These are phyloP conservation scores for Yarrowia sp. DNA, from an alignment of 805 yeast species.

Conservation along the genomic window DNA sequence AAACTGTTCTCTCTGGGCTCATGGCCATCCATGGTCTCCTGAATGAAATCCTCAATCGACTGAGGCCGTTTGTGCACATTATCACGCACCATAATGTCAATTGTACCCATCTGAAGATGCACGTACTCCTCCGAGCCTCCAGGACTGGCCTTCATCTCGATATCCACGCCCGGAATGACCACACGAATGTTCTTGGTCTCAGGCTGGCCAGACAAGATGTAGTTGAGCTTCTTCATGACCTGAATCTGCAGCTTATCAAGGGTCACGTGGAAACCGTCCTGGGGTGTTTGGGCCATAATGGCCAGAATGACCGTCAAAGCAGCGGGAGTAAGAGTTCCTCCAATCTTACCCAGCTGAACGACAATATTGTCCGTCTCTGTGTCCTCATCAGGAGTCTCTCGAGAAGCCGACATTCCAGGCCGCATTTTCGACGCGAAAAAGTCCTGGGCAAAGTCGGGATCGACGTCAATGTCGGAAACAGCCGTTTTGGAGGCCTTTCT, in stretches of 20 bases:
- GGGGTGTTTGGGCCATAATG: constrained; percentile 51
- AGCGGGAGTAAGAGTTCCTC: constrained; percentile 57
- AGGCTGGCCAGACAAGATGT: constrained; percentile 49
- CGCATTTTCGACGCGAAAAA: constrained; percentile 33
- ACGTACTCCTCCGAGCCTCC: constrained; percentile 41
- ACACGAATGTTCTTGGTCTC: constrained; percentile 57
- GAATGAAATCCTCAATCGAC: constrained; percentile 42
- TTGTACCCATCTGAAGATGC: constrained; percentile 40
- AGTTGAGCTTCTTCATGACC: constrained; percentile 54
- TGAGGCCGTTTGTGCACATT: constrained; percentile 36
- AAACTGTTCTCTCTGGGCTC: constrained; percentile 7
- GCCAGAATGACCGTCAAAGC: constrained; percentile 53
- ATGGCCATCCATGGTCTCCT: constrained; percentile 32
- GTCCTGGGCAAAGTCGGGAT: constrained; percentile 31
- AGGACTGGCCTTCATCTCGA: constrained; percentile 45
- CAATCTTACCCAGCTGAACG: constrained; percentile 60
- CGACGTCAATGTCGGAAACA: constrained; percentile 6
- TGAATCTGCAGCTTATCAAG: constrained; percentile 72
- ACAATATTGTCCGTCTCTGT: constrained; percentile 63
- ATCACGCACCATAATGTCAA: constrained; percentile 42
- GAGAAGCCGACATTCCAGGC: constrained; percentile 17
- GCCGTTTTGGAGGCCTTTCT: constrained; percentile 27
- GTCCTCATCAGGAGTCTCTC: constrained; percentile 49
- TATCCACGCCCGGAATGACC: constrained; percentile 55
- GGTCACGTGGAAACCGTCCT: constrained; percentile 55